Conservation (phyloP, 2,329 filamentous ascomycete species). For the Alternaria sp. region DNA sequence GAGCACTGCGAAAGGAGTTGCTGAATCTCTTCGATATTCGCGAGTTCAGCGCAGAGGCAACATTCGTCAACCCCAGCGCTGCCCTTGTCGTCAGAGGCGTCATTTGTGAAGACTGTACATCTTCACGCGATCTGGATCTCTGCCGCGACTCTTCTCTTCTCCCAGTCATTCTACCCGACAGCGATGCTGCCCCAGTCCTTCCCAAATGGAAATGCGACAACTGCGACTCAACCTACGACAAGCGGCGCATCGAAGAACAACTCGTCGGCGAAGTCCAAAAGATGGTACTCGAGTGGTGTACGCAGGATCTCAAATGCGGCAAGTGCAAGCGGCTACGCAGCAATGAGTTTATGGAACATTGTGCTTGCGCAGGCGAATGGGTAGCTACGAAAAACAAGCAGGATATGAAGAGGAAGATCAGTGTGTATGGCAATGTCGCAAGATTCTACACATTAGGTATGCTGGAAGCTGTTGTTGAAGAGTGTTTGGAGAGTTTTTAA, state of each 20-base stretch:
- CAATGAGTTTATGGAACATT: conserved; percentile 98
- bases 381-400: conserved; percentile 72
- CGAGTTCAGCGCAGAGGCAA: conserved; percentile 89
- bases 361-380: conserved; percentile 91
- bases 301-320: conserved; percentile 88
- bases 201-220: conserved; percentile 77
- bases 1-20: conserved; percentile 87
- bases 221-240: conserved; percentile 78
- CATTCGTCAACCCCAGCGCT: conserved; percentile 85
- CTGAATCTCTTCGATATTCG: conserved; percentile 91
- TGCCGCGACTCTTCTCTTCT: conserved; percentile 88
- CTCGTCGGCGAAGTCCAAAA: conserved; percentile 80
- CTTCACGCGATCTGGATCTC: conserved; percentile 87
- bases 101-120: conserved; percentile 89
- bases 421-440: conserved; percentile 78
- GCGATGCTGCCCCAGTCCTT: conserved; percentile 60
- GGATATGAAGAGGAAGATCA: conserved; percentile 71
- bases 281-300: conserved; percentile 80
- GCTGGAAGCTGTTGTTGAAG: conserved; percentile 77
- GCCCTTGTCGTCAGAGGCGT: conserved; percentile 77
- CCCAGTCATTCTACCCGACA: conserved; percentile 56
- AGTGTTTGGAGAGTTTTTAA: conserved; percentile 61
- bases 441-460: conserved; percentile 82
- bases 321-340: conserved; percentile 73
- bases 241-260: conserved; percentile 83